Conservation (phyloP, 257 asterid species). For the Ligustrum vulgare region DNA sequence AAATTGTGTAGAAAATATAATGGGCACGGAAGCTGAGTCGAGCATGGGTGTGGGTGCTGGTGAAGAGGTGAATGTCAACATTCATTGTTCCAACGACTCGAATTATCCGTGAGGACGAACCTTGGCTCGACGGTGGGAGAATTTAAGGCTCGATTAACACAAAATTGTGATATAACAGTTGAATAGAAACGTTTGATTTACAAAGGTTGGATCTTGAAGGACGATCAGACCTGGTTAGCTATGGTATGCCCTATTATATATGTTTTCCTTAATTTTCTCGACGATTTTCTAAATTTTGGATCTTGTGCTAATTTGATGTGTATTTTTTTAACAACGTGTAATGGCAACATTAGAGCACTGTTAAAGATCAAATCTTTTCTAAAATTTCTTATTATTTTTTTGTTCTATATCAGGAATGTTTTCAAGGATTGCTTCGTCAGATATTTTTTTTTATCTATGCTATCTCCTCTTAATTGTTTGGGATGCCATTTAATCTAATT, state of each 20-base stretch:
- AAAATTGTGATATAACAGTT: constrained; percentile 51
- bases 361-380: too few species aligned
- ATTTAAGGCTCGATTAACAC: constrained; percentile 52
- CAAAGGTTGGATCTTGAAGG: constrained; percentile 64
- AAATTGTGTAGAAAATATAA: background rate
- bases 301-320: too few species aligned
- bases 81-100: constrained; percentile 60
- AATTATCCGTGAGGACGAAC: constrained; percentile 53
- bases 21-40: constrained; percentile 53
- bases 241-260: constrained; percentile 31
- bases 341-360: too few species aligned
- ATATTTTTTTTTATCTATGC: too few species aligned
- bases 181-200: constrained; percentile 59
- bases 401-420: too few species aligned
- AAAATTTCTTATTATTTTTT: too few species aligned
- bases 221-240: constrained; percentile 55
- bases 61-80: constrained; percentile 51
- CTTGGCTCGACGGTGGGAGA: constrained; percentile 56
- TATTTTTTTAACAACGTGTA: too few species aligned
- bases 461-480: too few species aligned
- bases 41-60: constrained; percentile 30
- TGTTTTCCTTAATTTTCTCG: too few species aligned
- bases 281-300: too few species aligned
- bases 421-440: too few species aligned
- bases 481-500: too few species aligned